These are phyloP conservation scores for Trametes sanguinea DNA, from an alignment of 768 basidiomycete species.

Conservation along the genomic window DNA sequence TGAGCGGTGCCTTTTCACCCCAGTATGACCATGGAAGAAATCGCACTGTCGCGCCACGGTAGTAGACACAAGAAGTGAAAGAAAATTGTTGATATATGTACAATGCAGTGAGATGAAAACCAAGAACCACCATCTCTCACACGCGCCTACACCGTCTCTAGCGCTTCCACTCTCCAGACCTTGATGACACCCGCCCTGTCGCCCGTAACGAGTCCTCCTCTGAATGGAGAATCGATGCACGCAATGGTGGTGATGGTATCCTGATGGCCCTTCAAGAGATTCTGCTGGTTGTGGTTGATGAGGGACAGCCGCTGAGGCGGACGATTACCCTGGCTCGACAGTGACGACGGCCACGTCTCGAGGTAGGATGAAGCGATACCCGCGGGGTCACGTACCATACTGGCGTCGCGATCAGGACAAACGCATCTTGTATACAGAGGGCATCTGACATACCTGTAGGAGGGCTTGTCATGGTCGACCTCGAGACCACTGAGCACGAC, in stretches of 20 bases:
- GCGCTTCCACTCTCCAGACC: slow-evolving; percentile 76
- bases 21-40: no score
- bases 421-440: no score
- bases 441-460: slow-evolving; percentile 60
- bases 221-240: slow-evolving; percentile 90
- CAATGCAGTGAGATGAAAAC: no score
- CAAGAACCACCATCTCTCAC: no score
- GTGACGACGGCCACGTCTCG: slow-evolving; percentile 59
- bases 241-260: slow-evolving; percentile 86
- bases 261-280: slow-evolving; percentile 83
- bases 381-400: slow-evolving; percentile 39
- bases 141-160: slow-evolving; percentile 18
- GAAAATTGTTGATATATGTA: no score
- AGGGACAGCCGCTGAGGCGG: slow-evolving; percentile 76
- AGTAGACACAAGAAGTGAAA: no score
- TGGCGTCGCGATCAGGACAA: slow-evolving; percentile 11
- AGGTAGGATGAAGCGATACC: slow-evolving; percentile 55
- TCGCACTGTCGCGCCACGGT: no score
- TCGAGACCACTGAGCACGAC: slow-evolving; percentile 79
- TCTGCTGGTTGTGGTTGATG: slow-evolving; percentile 82
- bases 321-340: slow-evolving; percentile 55
- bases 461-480: slow-evolving; percentile 71
- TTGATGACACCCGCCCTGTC: slow-evolving; percentile 90
- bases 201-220: slow-evolving; percentile 89
- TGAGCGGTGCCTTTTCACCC: no score